Conservation (phyloP, 768 basidiomycete genomes). For the Pulveroboletus ravenelii region DNA sequence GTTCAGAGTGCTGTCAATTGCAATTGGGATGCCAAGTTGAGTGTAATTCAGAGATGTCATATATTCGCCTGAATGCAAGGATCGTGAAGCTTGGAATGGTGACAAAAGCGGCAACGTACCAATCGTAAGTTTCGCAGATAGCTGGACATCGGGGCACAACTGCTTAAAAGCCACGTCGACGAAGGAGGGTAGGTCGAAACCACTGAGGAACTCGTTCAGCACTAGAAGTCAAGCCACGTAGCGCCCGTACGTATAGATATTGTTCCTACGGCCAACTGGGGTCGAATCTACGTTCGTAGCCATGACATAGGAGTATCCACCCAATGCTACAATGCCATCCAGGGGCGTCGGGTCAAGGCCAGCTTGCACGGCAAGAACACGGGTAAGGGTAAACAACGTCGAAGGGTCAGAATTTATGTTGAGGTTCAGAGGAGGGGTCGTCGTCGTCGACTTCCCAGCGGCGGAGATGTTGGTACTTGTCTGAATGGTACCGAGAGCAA, state of each 20-base stretch:
- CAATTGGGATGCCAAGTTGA: constrained; percentile 52
- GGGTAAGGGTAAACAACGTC: constrained; percentile 63
- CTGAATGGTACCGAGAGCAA: constrained; percentile 58
- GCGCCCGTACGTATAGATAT: constrained; percentile 48
- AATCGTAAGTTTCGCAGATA: constrained; percentile 47
- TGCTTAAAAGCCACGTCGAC: constrained; percentile 66
- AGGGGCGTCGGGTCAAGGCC: constrained; percentile 55
- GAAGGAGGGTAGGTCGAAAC: constrained; percentile 59
- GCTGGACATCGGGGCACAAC: constrained; percentile 51
- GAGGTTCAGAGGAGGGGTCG: constrained; percentile 54
- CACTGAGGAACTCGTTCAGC: constrained; percentile 29
- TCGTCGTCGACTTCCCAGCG: constrained; percentile 48
- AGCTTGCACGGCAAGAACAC: constrained; percentile 58
- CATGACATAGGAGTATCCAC: constrained; percentile 57
- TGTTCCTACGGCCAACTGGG: constrained; percentile 35
- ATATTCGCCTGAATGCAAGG: constrained; percentile 49
- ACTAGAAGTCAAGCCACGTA: neutral
- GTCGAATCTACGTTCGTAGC: constrained; percentile 31
- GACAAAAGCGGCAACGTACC: constrained; percentile 31
- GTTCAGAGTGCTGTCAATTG: constrained; percentile 57
- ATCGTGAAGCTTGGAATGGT: constrained; percentile 1
- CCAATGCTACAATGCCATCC: constrained; percentile 60
- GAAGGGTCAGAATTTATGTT: constrained; percentile 66
- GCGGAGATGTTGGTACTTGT: constrained; percentile 47
- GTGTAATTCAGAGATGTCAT: constrained; percentile 56